A percentile compares a stretch with the other conserved stretches of the same genome.
Evolutionary conservation across 352 stramenopile genomes (phyloP).

Genomic region (Blastocystis sp.): DNA sequence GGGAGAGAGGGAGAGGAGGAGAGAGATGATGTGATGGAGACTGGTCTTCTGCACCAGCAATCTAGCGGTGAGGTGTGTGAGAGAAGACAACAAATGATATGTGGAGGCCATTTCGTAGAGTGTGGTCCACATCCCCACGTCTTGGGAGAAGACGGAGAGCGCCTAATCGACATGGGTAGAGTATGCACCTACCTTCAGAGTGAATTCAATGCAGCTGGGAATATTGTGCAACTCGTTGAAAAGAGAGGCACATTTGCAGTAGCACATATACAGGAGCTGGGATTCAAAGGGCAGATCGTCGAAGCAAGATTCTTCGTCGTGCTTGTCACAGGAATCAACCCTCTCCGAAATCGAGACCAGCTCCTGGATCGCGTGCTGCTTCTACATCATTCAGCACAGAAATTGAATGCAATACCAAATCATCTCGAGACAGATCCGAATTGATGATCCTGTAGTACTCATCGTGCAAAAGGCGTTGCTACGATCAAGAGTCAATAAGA

Average conservation of each 20-base stretch:
- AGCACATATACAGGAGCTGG: conserved; percentile 52
- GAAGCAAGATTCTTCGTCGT: not conserved
- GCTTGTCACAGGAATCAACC: not conserved
- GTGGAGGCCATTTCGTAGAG: not conserved
- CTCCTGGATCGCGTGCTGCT: not conserved
- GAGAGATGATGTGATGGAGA: not conserved
- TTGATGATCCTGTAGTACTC: not conserved
- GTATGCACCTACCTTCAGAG: not conserved
- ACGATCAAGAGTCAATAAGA: not conserved
- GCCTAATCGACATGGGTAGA: not conserved
- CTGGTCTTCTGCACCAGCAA: not conserved
- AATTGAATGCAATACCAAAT: not conserved
- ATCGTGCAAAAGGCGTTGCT: not conserved
- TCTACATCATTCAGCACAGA: not conserved
- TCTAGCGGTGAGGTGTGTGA: not conserved
- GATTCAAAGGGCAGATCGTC: conserved; percentile 50
- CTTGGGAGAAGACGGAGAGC: not conserved
- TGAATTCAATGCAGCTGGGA: not conserved
- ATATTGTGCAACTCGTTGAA: not conserved
- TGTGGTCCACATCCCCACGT: not conserved
- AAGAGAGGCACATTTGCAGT: not conserved
- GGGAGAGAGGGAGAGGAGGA: not conserved
- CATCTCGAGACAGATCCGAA: not conserved
- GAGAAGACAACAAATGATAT: not conserved
- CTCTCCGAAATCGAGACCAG: not conserved